A percentile compares a stretch with the other conserved stretches of the same genome.
These are phyloP conservation scores for Sclerotinia minor DNA, from an alignment of 2,329 filamentous ascomycete genomes.

Conservation along the genomic window DNA sequence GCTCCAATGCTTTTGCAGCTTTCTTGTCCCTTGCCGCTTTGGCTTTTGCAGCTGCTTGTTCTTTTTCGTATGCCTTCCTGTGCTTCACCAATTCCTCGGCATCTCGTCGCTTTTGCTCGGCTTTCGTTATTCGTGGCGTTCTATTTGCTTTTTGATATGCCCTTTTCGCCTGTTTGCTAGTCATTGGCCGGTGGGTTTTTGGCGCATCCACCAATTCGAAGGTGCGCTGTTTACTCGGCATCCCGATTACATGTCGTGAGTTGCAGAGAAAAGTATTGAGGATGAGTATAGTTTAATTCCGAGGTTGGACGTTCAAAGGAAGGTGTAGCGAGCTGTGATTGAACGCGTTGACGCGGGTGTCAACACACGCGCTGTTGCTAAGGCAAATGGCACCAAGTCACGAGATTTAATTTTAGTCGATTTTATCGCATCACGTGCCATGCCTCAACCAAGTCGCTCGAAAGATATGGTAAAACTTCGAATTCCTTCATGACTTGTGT, in stretches of 20 bases:
- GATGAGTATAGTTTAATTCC: neutral
- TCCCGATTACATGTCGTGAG: neutral
- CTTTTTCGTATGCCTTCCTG: slow-evolving; percentile 54
- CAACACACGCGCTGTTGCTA: neutral
- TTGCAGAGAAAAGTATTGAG: neutral
- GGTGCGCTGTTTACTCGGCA: slow-evolving; percentile 16
- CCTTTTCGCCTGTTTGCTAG: slow-evolving; percentile 51
- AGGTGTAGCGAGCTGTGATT: neutral
- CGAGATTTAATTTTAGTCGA: neutral
- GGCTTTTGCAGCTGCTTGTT: slow-evolving; percentile 54
- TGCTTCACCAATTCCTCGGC: slow-evolving; percentile 45
- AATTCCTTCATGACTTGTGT: too few species aligned
- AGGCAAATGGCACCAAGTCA: neutral
- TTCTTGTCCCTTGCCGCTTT: slow-evolving; percentile 55
- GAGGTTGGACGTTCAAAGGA: neutral
- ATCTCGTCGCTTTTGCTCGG: slow-evolving; percentile 44
- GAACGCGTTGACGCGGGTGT: slow-evolving; percentile 4
- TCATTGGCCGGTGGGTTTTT: slow-evolving; percentile 47
- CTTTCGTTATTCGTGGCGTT: slow-evolving; percentile 46
- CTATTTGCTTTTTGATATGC: slow-evolving; percentile 47
- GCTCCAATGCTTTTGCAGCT: slow-evolving; percentile 53
- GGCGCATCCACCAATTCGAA: slow-evolving; percentile 46
- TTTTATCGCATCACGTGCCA: neutral
- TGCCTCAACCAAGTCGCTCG: neutral
- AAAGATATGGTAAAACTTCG: neutral